Base-by-base conservation (phyloP, 2,329 filamentous ascomycete genomes). In the Colletotrichum abscissum region DNA sequence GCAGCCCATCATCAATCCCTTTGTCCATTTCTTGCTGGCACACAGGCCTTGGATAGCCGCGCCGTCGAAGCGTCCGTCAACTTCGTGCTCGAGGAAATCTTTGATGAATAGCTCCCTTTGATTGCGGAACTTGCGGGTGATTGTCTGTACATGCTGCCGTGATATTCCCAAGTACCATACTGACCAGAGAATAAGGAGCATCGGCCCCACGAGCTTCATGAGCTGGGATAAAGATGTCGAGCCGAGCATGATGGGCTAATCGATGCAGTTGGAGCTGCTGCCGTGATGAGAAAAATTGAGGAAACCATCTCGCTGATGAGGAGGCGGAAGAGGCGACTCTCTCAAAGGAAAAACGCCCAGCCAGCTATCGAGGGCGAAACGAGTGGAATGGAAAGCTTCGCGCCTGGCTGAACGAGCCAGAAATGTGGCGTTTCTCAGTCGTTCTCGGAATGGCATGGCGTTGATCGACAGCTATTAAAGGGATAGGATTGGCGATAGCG, bases 1-100 rank as follows among this genome's bases (percentile, higher is more conserved):
- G 70, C 86, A 86, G 24, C 82, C 81, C 76, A 87, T 81, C 24
- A 87, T 78, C 49, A 87, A 76, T 4, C 82, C 83, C 1, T 80
- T 78, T 1, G 79, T 81, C 85, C 85, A 87, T 22, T 69, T 78
- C 63, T 78, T 84, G 62, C 73, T 78, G 30, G 78, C 79, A 78
- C 84, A 88, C 24, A 82, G 74, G 59, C 76, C 72, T 22, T 73
- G 62, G 42, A 84, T 80, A 64, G 77, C 77, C 6, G 62, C 58
- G 60, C 82, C 82, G 28, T 82, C 76, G 58, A 83, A 79, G 6
- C 62, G 57, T 60, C 80, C 80, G 52, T 78, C 80, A 55, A 83
- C 75, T 54, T 83, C 81, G 67, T 79, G 74, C 30, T 77, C 74
- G 22, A 84, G 73, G 49, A 82, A 82, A 74, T 81, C 79, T 33